phyloP scores from a whole-genome alignment of 805 yeast species.

The Debaryomyces prosopidis region DNA sequence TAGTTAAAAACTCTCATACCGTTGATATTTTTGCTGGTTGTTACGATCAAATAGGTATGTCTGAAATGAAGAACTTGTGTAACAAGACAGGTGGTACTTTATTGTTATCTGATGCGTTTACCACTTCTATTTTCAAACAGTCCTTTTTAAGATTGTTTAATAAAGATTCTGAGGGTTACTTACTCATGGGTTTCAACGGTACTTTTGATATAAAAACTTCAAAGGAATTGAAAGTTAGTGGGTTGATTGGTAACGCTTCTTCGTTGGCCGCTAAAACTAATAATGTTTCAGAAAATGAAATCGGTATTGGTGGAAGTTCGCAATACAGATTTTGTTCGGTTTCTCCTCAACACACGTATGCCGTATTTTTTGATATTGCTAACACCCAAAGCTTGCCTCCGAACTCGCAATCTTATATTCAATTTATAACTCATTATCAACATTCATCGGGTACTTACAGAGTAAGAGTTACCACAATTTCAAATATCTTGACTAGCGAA shows the following conservation, averaged over 20 bases:
- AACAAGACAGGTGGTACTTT: slow-evolving; percentile 89
- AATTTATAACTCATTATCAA: slow-evolving; percentile 89
- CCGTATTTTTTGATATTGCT: slow-evolving; percentile 80
- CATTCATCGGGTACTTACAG: slow-evolving; percentile 92
- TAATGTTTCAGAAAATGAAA: slow-evolving; percentile 87
- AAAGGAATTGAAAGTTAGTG: slow-evolving; percentile 83
- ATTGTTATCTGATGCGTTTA: slow-evolving; percentile 87
- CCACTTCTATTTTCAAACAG: slow-evolving; percentile 92
- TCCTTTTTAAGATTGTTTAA: slow-evolving; percentile 83
- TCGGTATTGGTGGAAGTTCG: slow-evolving; percentile 92
- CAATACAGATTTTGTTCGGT: slow-evolving; percentile 84
- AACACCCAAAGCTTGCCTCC: slow-evolving; percentile 46
- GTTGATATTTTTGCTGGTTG: slow-evolving; percentile 93
- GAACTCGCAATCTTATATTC: slow-evolving; percentile 58
- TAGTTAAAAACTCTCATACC: slow-evolving; percentile 73
- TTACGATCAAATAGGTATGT: slow-evolving; percentile 93
- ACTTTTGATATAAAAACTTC: slow-evolving; percentile 84
- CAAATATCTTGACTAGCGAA: slow-evolving; percentile 53
- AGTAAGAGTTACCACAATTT: slow-evolving; percentile 85
- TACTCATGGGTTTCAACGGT: slow-evolving; percentile 90
- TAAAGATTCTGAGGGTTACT: slow-evolving; percentile 83
- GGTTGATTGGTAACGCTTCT: slow-evolving; percentile 91
- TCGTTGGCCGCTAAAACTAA: slow-evolving; percentile 65
- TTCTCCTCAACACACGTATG: slow-evolving; percentile 87
- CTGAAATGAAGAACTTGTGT: slow-evolving; percentile 86